Conservation (phyloP, 306 rosid genomes). For the Crotalaria pallida region DNA sequence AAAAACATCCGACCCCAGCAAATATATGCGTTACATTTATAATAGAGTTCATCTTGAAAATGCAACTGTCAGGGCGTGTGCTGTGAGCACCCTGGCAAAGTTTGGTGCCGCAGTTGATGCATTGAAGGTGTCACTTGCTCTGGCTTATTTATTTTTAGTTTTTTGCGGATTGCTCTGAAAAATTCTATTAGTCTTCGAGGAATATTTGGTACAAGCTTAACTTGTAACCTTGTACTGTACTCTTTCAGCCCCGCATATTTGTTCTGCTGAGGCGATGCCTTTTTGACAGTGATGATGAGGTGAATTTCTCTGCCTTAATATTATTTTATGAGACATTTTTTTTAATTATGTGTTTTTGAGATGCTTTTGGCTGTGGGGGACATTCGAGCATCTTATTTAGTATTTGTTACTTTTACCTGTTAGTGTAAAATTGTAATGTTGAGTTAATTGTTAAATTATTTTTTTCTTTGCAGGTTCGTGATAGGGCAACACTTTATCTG, state of each 20-base stretch:
- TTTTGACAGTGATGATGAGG: conserved; percentile 97
- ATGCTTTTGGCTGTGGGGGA: not conserved
- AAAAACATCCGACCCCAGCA: conserved; percentile 94
- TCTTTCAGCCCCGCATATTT: conserved; percentile 80
- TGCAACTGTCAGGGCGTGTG: conserved; percentile 94
- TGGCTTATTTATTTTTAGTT: not conserved
- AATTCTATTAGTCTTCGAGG: not conserved
- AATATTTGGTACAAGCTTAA: conserved; percentile 24
- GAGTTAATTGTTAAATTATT: too few relatives aligned
- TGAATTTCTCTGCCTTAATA: conserved; percentile 30
- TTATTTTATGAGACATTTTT: conserved; percentile 17
- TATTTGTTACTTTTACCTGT: not conserved
- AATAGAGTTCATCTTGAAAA: conserved; percentile 98
- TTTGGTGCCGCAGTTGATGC: conserved; percentile 89
- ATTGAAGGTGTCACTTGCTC: conserved; percentile 55
- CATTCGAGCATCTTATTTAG: not conserved
- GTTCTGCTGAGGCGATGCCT: conserved; percentile 85
- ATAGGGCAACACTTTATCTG: conserved; percentile 91
- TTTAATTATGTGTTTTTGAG: not conserved
- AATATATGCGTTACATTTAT: conserved; percentile 85
- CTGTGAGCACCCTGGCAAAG: conserved; percentile 97
- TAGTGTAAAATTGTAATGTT: conserved; percentile 2
- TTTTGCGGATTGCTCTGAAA: not conserved
- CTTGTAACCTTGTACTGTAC: conserved; percentile 12
- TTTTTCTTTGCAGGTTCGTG: conserved; percentile 75